A percentile compares a stretch with the other conserved stretches of the same genome.
Evolutionary conservation across 2,329 filamentous ascomycete species (phyloP).

Genomic region (Fusarium clavum): DNA sequence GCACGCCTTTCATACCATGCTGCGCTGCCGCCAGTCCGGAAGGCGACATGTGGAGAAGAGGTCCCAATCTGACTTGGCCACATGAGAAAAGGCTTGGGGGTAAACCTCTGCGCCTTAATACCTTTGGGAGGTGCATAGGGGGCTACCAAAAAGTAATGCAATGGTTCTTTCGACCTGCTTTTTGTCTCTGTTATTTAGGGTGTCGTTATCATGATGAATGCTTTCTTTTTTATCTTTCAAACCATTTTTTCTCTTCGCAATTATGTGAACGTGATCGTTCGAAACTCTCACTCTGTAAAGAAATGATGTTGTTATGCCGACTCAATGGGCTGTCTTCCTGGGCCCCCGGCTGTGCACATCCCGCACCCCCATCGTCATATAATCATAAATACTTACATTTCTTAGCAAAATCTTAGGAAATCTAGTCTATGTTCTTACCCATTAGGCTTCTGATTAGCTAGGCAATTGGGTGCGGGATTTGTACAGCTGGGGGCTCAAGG

Average conservation of each 20-base stretch:
- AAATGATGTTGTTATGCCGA: background rate
- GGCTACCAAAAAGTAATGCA: constrained; percentile 59
- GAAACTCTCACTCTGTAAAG: background rate
- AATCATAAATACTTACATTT: background rate
- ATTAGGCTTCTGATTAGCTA: too few species aligned
- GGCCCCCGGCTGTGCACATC: too few species aligned
- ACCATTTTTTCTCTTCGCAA: background rate
- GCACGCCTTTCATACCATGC: constrained; percentile 11
- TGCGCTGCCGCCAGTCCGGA: constrained; percentile 44
- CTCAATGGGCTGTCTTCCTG: background rate
- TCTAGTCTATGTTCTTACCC: too few species aligned
- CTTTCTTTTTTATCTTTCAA: constrained; percentile 42
- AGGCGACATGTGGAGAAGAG: constrained; percentile 48
- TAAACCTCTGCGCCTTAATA: constrained; percentile 55
- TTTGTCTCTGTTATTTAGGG: constrained; percentile 54
- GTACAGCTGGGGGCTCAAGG: too few species aligned
- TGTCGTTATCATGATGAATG: constrained; percentile 52
- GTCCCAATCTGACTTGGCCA: constrained; percentile 48
- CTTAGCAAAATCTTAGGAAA: too few species aligned
- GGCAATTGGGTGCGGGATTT: too few species aligned
- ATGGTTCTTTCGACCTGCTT: constrained; percentile 51
- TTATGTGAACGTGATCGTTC: background rate
- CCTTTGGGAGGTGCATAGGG: constrained; percentile 50
- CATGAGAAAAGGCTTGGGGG: constrained; percentile 53
- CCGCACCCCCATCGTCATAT: background rate